Evolutionary conservation across 2,329 filamentous ascomycete genomes (phyloP), one percentile per base, ranked within the genome.

Genomic region (Penicillium digitatum): DNA sequence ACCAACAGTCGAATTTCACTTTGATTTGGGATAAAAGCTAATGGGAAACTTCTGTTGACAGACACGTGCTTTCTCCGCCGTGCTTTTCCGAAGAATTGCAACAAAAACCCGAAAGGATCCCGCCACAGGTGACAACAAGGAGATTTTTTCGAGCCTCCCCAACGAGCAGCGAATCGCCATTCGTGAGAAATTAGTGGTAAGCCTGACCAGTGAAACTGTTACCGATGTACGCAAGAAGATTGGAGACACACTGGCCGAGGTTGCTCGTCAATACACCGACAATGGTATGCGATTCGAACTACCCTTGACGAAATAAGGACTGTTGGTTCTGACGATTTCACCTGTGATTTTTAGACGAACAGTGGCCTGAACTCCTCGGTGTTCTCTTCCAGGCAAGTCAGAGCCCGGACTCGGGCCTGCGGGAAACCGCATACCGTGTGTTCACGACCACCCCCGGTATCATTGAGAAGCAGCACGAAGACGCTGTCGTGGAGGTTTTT

Each of bases 371-470:
- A 69, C 83, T 99, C 37, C 82, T 99, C 27, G 85, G 84, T 35
- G 86, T 87, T 20, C 82, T 99, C 46, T 96, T 96, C 79, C 87
- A 90, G 67, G 85, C 95, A 37, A 97, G 93, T 74, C 91, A 95
- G 73, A 92, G 90, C 22, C 79, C 83, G 50, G 89, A 96, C 59
- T 77, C 88, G 29, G 87, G 88, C 61, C 88, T 95, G 77, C 87
- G 94, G 60, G 94, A 97, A 77, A 90, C 88, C 45, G 90, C 94
- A 18, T 99, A 94, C 78, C 86, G 94, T 59, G 94, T 99, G 67
- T 96, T 99, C 72, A 88, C 92, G 42, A 93, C 92, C 1, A 97
- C 93, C 1, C 94, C 94, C 5, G 89, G 89, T 31, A 93, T 99
- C 66, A 97, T 99, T 66, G 91, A 96, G 76, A 93, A 88, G 74